Base-by-base conservation (phyloP, 768 basidiomycete genomes). In the Leccinum imitatum region DNA sequence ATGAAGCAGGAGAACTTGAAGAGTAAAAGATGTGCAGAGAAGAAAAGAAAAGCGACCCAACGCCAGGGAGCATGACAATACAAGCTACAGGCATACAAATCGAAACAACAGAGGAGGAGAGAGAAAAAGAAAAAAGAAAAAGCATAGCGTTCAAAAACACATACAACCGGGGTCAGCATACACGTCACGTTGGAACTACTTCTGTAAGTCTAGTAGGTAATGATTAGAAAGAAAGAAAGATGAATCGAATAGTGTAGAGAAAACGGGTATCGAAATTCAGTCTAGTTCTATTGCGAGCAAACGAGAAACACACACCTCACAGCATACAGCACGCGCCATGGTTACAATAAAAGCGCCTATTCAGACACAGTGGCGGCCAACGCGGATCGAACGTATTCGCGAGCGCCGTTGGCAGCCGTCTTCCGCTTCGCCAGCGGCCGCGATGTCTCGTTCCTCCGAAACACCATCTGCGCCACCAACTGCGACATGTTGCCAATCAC, bases 401-500 rank as follows among this genome's bases (percentile, higher is more conserved):
- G 64, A 48, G 57, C 17, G 13, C 33, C 47, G 4, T 65, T 54
- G 31, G 63, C 67, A 15, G 65, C 66, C 15, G 63, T 50, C 56
- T 69, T 78, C 50, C 76, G 73, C 58, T 74, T 77, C 46, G 76
- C 71, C 53, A 81, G 68, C 21, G 77, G 74, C 41, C 79, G 74
- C 19, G 54, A 70, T 2, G 69, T 68, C 44, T 81, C 78, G 58
- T 72, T 73, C 57, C 79, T 73, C 56, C 77, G 76, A 68, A 81
- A 73, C 35, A 80, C 70, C 80, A 80, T 80, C 66, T 78, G 77
- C 25, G 80, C 80, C 48, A 80, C 76, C 19, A 80, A 76, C 59
- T 80, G 79, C 50, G 75, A 70, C 52, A 80, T 65, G 52, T 27
- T 73, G n/a, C 70, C 67, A 31, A 70, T 67, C 15, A 56, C 51